These are phyloP conservation scores for Colletotrichum echinochloae DNA, from an alignment of 2,329 filamentous ascomycete genomes.

Conservation along the genomic window DNA sequence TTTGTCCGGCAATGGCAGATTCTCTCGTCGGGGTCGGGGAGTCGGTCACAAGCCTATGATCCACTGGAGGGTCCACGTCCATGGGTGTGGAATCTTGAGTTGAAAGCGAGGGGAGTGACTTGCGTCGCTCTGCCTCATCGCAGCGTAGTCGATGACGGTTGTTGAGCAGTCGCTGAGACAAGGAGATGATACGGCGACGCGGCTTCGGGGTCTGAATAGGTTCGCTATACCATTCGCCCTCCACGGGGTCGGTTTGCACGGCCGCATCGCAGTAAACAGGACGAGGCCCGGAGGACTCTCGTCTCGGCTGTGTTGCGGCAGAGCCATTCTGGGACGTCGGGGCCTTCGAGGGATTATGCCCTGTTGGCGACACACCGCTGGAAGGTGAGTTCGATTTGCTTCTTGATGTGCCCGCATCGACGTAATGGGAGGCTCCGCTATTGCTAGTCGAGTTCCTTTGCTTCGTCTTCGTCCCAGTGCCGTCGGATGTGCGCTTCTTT, in stretches of 20 bases:
- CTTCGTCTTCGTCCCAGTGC: conserved; percentile 51
- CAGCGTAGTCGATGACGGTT: conserved; percentile 58
- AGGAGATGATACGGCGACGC: conserved; percentile 63
- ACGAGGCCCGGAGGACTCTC: conserved; percentile 53
- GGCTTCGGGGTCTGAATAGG: conserved; percentile 51
- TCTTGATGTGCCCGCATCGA: conserved; percentile 65
- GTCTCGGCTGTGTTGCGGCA: conserved; percentile 50
- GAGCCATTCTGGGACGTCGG: conserved; percentile 48
- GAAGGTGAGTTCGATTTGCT: conserved; percentile 66
- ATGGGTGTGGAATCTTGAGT: conserved; percentile 49
- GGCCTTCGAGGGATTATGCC: conserved; percentile 46
- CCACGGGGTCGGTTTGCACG: conserved; percentile 67
- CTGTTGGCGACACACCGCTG: conserved; percentile 55
- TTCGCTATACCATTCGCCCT: conserved; percentile 65
- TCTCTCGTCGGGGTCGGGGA: conserved; percentile 38
- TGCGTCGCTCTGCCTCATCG: conserved; percentile 55
- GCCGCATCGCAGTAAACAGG: conserved; percentile 62
- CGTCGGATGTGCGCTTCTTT: conserved; percentile 73
- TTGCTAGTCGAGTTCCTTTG: conserved; percentile 43
- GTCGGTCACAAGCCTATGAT: conserved; percentile 45
- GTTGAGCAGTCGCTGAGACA: conserved; percentile 65
- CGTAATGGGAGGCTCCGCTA: conserved; percentile 53
- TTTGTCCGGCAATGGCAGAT: conserved; percentile 33
- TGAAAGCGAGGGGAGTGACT: conserved; percentile 45
- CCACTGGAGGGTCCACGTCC: conserved; percentile 55